phyloP scores from a whole-genome alignment of 305 asterid species.

The Plantago lanceolata region DNA sequence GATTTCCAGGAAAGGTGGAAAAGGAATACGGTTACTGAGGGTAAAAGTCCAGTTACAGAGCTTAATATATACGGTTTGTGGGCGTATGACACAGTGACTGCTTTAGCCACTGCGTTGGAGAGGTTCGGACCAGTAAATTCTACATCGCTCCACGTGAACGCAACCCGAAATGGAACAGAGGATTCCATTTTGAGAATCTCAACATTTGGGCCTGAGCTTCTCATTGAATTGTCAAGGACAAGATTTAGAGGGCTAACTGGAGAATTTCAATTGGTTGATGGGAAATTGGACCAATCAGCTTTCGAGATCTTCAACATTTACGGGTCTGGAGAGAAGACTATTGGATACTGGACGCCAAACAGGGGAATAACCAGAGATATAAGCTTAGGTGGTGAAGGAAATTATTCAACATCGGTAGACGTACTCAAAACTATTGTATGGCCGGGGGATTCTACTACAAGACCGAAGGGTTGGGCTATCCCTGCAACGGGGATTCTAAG shows the following conservation, averaged over 20 bases:
- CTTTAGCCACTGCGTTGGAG: constrained; percentile 42
- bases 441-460: constrained; percentile 42
- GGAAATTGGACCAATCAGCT: constrained; percentile 28
- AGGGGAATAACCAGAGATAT: constrained; percentile 29
- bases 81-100: constrained; percentile 47
- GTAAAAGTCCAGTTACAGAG: constrained; percentile 19
- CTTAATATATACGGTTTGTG: constrained; percentile 42
- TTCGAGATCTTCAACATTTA: constrained; percentile 42
- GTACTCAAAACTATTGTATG: constrained; percentile 31
- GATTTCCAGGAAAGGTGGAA: constrained; percentile 35
- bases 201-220: constrained; percentile 30
- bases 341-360: constrained; percentile 43
- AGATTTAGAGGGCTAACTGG: constrained; percentile 39
- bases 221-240: constrained; percentile 24
- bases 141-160: not conserved
- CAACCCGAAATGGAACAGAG: not conserved
- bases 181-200: no score
- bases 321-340: constrained; percentile 37
- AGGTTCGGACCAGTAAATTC: constrained; percentile 13
- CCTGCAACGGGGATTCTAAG: constrained; percentile 24
- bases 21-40: constrained; percentile 5
- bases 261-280: constrained; percentile 32
- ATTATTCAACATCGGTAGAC: constrained; percentile 22
- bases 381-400: constrained; percentile 13
- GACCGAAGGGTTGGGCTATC: constrained; percentile 39